Conservation (phyloP, 2,329 filamentous ascomycete genomes). For the Ambrosiella cleistominuta region DNA sequence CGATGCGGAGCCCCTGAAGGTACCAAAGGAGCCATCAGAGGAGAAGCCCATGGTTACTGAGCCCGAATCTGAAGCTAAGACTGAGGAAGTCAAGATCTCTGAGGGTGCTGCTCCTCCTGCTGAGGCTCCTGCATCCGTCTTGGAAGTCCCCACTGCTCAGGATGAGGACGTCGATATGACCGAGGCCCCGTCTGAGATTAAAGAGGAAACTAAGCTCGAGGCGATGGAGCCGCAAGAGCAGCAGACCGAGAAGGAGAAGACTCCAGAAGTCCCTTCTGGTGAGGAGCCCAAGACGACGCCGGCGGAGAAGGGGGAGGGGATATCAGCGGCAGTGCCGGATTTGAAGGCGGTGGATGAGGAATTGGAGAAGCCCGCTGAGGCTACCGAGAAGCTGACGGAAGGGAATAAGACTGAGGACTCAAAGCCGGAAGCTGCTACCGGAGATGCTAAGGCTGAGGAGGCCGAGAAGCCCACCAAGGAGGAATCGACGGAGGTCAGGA, state of each 20-base stretch:
- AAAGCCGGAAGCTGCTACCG: background rate
- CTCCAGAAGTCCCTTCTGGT: background rate
- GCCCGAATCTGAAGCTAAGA: background rate
- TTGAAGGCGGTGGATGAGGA: constrained; percentile 4
- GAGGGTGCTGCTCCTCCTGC: background rate
- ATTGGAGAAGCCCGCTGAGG: background rate
- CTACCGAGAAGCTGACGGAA: background rate
- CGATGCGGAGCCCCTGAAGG: background rate
- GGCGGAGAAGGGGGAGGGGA: background rate
- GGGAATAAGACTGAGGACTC: background rate
- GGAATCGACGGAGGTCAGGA: background rate
- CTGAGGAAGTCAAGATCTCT: background rate
- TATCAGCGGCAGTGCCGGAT: constrained; percentile 1
- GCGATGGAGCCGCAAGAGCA: background rate
- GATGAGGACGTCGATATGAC: constrained; percentile 18
- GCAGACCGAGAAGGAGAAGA: constrained; percentile 7
- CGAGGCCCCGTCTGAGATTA: constrained; percentile 9
- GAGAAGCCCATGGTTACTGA: background rate
- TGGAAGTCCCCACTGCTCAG: too few relatives aligned
- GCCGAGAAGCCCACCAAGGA: background rate
- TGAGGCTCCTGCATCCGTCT: background rate
- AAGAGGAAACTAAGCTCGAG: constrained; percentile 3
- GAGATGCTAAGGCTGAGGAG: background rate
- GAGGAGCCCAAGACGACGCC: background rate
- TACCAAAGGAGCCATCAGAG: background rate